A percentile compares a stretch with the other conserved stretches of the same genome.
These are phyloP conservation scores for Arabidopsis suecica DNA, from an alignment of 345 rosid genomes.

Conservation along the genomic window DNA sequence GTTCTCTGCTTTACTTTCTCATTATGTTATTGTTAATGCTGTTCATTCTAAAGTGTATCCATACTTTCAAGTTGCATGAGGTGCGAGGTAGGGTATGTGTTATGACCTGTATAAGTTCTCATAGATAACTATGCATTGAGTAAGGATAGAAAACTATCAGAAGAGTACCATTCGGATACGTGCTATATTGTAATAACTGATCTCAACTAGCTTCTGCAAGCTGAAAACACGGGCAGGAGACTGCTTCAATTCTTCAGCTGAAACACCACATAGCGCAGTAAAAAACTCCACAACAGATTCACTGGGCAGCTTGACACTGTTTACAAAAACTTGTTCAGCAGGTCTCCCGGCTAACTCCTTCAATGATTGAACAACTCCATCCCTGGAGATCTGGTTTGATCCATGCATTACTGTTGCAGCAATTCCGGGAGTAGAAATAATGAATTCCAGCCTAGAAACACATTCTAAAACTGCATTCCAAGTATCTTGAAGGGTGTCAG, in stretches of 20 bases:
- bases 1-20: conserved; percentile 18
- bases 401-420: conserved; percentile 96
- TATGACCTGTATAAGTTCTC: conserved; percentile 22
- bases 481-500: conserved; percentile 91
- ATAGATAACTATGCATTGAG: conserved; percentile 32
- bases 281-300: conserved; percentile 94
- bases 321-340: conserved; percentile 89
- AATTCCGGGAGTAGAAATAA: conserved; percentile 85
- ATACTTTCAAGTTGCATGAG: conserved; percentile 34
- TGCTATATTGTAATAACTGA: conserved; percentile 97
- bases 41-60: conserved; percentile 24
- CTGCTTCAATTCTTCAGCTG: conserved; percentile 97
- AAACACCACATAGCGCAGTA: conserved; percentile 94
- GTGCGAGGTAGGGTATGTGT: conserved; percentile 1
- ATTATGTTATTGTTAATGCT: conserved; percentile 18
- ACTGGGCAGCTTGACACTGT: conserved; percentile 92
- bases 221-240: conserved; percentile 99
- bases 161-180: conserved; percentile 93
- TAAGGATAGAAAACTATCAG: conserved; percentile 35
- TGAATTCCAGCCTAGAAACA: conserved; percentile 95
- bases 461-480: conserved; percentile 99
- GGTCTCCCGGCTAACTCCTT: conserved; percentile 95
- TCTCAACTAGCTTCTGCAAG: conserved; percentile 98
- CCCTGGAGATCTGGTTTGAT: conserved; percentile 97
- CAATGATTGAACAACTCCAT: conserved; percentile 88